Evolutionary conservation across 495 filamentous ascomycete species (phyloP).

Genomic region (Hyaloscypha finlandica): DNA sequence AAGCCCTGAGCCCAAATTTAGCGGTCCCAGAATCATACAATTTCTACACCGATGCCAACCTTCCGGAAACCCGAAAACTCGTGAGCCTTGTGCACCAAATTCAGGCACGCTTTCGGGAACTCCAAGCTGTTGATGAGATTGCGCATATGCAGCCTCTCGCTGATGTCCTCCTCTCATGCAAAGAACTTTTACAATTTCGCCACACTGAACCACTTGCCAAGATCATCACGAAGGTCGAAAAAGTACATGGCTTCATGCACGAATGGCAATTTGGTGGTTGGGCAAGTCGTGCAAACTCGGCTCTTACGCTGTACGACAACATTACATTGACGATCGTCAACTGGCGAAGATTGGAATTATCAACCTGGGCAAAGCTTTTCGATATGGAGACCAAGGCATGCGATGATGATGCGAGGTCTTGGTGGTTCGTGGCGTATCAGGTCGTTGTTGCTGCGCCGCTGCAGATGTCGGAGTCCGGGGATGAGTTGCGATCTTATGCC

Average conservation of each 20-base stretch:
- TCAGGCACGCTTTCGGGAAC: slow-evolving; percentile 66
- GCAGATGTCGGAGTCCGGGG: slow-evolving; percentile 53
- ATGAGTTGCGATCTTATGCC: slow-evolving; percentile 62
- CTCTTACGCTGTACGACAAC: slow-evolving; percentile 65
- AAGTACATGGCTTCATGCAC: slow-evolving; percentile 75
- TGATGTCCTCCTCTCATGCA: slow-evolving; percentile 74
- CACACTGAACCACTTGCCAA: slow-evolving; percentile 86
- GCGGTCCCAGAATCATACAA: slow-evolving; percentile 60
- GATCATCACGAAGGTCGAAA: slow-evolving; percentile 80
- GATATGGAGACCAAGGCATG: slow-evolving; percentile 79
- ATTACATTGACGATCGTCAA: slow-evolving; percentile 74
- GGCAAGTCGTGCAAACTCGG: slow-evolving; percentile 77
- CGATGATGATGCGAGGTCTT: slow-evolving; percentile 73
- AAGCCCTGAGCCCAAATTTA: slow-evolving; percentile 48
- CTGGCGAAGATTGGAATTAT: slow-evolving; percentile 89
- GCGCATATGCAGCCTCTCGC: slow-evolving; percentile 59
- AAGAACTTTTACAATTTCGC: slow-evolving; percentile 69
- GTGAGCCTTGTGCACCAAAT: slow-evolving; percentile 64
- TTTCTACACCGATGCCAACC: slow-evolving; percentile 84
- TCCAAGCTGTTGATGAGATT: slow-evolving; percentile 62
- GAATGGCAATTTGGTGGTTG: slow-evolving; percentile 87
- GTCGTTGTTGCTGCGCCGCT: slow-evolving; percentile 76
- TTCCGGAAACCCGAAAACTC: slow-evolving; percentile 70
- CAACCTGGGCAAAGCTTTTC: slow-evolving; percentile 88
- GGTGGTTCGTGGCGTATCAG: slow-evolving; percentile 98